Percentiles rank a stretch among this genome's conserved stretches.
Evolutionary conservation across 441 rosid species (phyloP).

Genomic region (Adansonia gregorii): DNA sequence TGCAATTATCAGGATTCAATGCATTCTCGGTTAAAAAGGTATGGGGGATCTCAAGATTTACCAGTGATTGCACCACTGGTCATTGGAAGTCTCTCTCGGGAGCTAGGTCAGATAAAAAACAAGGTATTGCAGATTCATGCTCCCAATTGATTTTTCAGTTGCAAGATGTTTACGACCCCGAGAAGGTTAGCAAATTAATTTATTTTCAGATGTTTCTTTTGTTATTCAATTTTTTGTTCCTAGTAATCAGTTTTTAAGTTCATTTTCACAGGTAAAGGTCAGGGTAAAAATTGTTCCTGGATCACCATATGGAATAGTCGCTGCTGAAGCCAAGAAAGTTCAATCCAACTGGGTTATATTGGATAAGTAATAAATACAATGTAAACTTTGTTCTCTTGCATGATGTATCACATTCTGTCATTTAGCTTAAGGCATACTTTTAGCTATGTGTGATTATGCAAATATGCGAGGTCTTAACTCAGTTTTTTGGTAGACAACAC

Average conservation of each 20-base stretch:
- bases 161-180: slow-evolving; percentile 64
- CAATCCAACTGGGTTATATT: slow-evolving; percentile 69
- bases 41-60: slow-evolving; percentile 62
- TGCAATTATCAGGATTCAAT: background rate
- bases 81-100: slow-evolving; percentile 50
- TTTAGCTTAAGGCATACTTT: slow-evolving; percentile 20
- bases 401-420: slow-evolving; percentile 3
- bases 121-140: slow-evolving; percentile 59
- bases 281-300: slow-evolving; percentile 60
- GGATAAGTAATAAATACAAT: slow-evolving; percentile 54
- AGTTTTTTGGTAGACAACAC: background rate
- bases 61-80: slow-evolving; percentile 60
- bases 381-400: slow-evolving; percentile 24
- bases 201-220: background rate
- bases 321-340: slow-evolving; percentile 61
- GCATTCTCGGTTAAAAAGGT: slow-evolving; percentile 55
- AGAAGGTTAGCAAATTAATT: slow-evolving; percentile 48
- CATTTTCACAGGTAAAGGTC: slow-evolving; percentile 54
- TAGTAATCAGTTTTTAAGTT: slow-evolving; percentile 27
- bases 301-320: slow-evolving; percentile 57
- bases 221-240: slow-evolving; percentile 3
- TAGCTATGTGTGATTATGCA: background rate
- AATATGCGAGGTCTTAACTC: background rate
- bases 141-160: slow-evolving; percentile 66
- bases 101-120: slow-evolving; percentile 54